Conservation (phyloP, 164 flowering plant genomes). For the Hamamelis virginiana region DNA sequence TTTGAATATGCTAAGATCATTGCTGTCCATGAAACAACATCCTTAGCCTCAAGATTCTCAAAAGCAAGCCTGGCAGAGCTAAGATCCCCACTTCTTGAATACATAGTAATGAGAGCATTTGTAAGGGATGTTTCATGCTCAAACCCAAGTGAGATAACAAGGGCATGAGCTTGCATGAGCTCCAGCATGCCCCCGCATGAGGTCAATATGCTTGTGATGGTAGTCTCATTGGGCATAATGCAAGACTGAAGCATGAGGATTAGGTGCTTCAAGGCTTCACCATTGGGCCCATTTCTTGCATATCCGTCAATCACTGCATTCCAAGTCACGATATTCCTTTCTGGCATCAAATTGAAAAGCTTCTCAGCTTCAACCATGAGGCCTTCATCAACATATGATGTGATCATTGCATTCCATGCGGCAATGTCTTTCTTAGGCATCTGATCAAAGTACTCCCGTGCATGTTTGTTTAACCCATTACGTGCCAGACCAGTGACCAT, state of each 20-base stretch:
- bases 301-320: conserved; percentile 56
- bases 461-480: conserved; percentile 35
- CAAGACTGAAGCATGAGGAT: conserved; percentile 38
- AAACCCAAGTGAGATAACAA: conserved; percentile 47
- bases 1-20: conserved; percentile 53
- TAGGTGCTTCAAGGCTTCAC: conserved; percentile 44
- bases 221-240: conserved; percentile 41
- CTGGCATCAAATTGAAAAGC: conserved; percentile 45
- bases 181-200: conserved; percentile 38
- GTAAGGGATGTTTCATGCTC: conserved; percentile 32
- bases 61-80: conserved; percentile 39
- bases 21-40: conserved; percentile 62
- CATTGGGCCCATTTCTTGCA: conserved; percentile 28
- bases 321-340: conserved; percentile 46
- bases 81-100: conserved; percentile 55
- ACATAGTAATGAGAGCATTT: conserved; percentile 53
- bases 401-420: conserved; percentile 72
- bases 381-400: conserved; percentile 44
- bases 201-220: conserved; percentile 39
- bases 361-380: conserved; percentile 41
- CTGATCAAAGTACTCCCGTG: conserved; percentile 46
- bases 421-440: conserved; percentile 57
- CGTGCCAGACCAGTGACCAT: conserved; percentile 59
- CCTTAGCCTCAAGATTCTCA: conserved; percentile 38
- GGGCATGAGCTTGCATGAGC: conserved; percentile 45